These are phyloP conservation scores for Phytophthora pini DNA, from an alignment of 352 stramenopile species.

Conservation along the genomic window DNA sequence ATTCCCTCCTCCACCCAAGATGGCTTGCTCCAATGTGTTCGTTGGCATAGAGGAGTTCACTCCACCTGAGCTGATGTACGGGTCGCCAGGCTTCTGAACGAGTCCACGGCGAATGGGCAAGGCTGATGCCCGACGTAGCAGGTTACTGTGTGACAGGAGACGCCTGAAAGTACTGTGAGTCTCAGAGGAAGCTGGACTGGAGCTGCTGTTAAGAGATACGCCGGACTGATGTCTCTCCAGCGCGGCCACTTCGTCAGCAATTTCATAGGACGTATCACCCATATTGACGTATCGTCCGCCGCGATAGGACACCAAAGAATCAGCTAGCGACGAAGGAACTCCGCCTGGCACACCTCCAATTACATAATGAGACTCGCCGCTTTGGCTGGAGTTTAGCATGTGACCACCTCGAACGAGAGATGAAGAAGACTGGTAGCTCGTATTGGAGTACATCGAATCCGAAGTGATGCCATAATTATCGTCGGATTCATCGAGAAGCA, in stretches of 20 bases:
- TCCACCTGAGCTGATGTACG: slow-evolving; percentile 47
- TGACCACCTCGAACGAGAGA: slow-evolving; percentile 32
- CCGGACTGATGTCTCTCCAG: slow-evolving; percentile 40
- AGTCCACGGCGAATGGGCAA: slow-evolving; percentile 48
- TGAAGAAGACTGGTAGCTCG: slow-evolving; percentile 47
- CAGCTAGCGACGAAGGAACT: slow-evolving; percentile 29
- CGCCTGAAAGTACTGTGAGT: slow-evolving; percentile 60
- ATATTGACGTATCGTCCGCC: slow-evolving; percentile 38
- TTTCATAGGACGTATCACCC: slow-evolving; percentile 40
- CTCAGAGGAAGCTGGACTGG: slow-evolving; percentile 45
- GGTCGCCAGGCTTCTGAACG: slow-evolving; percentile 52
- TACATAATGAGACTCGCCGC: slow-evolving; percentile 17
- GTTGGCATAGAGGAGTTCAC: slow-evolving; percentile 42
- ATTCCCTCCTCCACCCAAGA: slow-evolving; percentile 54
- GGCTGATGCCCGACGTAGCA: slow-evolving; percentile 56
- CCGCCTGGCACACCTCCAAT: slow-evolving; percentile 8
- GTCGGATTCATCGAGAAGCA: slow-evolving; percentile 51
- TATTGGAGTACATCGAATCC: slow-evolving; percentile 72
- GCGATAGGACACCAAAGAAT: slow-evolving; percentile 33
- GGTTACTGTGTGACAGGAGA: slow-evolving; percentile 63
- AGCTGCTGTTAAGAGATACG: slow-evolving; percentile 46
- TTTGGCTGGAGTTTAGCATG: slow-evolving; percentile 26
- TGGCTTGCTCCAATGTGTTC: slow-evolving; percentile 75
- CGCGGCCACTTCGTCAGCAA: slow-evolving; percentile 32
- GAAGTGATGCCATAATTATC: slow-evolving; percentile 62